Evolutionary conservation across 768 basidiomycete species (phyloP), one percentile per base, ranked within the genome.

Genomic region (Rhizopogon vinicolor): DNA sequence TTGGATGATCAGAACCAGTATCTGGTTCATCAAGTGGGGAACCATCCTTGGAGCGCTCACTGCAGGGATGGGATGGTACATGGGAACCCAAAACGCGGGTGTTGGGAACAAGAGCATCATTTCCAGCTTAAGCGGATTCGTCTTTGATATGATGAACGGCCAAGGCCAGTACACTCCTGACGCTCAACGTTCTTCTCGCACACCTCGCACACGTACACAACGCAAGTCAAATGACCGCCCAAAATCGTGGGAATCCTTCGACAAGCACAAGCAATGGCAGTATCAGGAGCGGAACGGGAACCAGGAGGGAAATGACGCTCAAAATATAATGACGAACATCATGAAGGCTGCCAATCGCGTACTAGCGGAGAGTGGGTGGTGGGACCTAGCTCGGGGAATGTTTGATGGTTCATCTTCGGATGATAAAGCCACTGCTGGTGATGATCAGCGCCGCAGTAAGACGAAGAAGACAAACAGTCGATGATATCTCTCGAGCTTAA

Each of bases 21-120:
- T 90, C 60, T 90, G 81, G 77, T 78, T 89, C 62, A 66, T 88
- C 62, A 93, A 93, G 70, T 93, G 90, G 90, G 86, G 85, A 22
- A 71, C 75, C 10, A 71, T 93, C 45, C 57, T 89, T 8, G 79
- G 75, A 12, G 68, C 75, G 2, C 62, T 86, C 7, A 76, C 79
- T n/a, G 84, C 78, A 6, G 76, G 74, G 7, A 65, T 71, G 14
- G 84, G 82, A 9, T 89, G 81, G 79, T 69, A 81, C 46, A 68
- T 81, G 66, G 78, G 74, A 9, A 72, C 69, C 53, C 73, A 68
- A 41, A 63, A 75, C 12, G 69, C 67, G 12, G 70, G 68, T 25
- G 67, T 68, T 5, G 61, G 58, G 25, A 68, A 64, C 35, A 57
- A 56, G 49, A 75, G 75, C 33, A 39, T 79, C 35, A 59, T 75